Evolutionary conservation across 257 asterid genomes (phyloP), one percentile per base, ranked within the genome.

Genomic region (Primulina huaijiensis): DNA sequence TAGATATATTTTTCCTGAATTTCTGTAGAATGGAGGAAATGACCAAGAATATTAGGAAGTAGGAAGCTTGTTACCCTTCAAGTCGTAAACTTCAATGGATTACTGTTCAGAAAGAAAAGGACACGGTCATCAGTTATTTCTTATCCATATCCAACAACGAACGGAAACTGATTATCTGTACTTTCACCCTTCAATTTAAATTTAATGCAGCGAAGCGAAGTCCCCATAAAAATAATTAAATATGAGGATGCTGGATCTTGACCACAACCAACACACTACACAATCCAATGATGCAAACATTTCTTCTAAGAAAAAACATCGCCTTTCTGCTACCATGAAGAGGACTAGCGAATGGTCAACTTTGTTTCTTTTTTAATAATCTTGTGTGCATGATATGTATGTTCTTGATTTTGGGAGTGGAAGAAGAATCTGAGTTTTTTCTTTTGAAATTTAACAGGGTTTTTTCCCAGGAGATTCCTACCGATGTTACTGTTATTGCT

Each of bases 401-500:
- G 55, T 43, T 50, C 57, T 50, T 50, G 57, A 33, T 57, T 29
- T 46, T 68, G 6, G 57, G 20, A 50, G 9, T 0, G 10, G 10
- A 9, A 55, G 1, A 0, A 29, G 8, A 35, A 67, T 50, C 21
- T 50, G 21, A 50, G 21, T 2, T 17, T 50, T 4, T n/a, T 68
- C 20, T 50, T 50, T 14, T 17, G 57, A 50, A 50, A 16, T 75
- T 63, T 4, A 46, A 74, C 87, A 92, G 98, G 98, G 88, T 92
- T 17, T 89, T 84, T 74, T 87, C 96, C 60, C 96, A 88, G 78
- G 98, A 92, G 81, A 76, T 89, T 35, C 89, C 90, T 0, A 92
- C 96, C 56, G 98, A 92, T 76, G 69, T 92, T 35, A 85, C 84
- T 37, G 85, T 89, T 67, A 72, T 60, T 76, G 92, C 88, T 35